Base-by-base conservation (phyloP, 371 early-diverging fungal genomes). In the Syncephalastrum contaminatum region DNA sequence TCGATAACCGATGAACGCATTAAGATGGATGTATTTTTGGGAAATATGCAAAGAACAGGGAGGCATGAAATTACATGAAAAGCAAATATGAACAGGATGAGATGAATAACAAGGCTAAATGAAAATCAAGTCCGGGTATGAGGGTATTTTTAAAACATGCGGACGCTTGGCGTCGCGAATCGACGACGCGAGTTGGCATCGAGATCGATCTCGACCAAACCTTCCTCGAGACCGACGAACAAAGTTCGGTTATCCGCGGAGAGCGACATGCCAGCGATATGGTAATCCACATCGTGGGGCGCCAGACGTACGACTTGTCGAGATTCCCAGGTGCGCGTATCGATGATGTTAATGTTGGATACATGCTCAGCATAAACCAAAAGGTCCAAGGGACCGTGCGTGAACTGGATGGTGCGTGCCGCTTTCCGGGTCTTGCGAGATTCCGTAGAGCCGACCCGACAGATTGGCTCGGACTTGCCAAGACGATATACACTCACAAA, bases 271-370 rank as follows among this genome's bases (percentile, higher is more conserved):
- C 72, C 72, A 20, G 63, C 52, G 43, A 72, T 69, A 20, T 69
- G 55, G 42, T 48, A 55, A 43, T 72, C 72, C 46, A 67, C 50
- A 46, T 67, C 63, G 18, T 43, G 42, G 7, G 82, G 78, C 6
- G 75, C 70, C 12, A 83, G 63, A 4, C 83, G 74, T 16, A 83
- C 54, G 21, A 73, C 56, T 65, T 93, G 92, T 1, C 81, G 73
- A 13, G 77, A 72, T 54, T 87, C 80, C 59, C 88, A 93, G 3
- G 89, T 90, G 22, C 94, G 72, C 14, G 92, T 88, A 66, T 93
- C 94, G 13, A 92, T 88, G 22, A 93, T 56, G 64, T 90, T 83
- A 30, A 93, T 62, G 63, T 88, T 86, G 0, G 87, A 87, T 7
- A 88, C 83, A 64, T 93, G 94, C 76, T 66, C 66, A 3, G 59